These are phyloP conservation scores for Malus fusca DNA, from an alignment of 306 rosid species.

Conservation along the genomic window DNA sequence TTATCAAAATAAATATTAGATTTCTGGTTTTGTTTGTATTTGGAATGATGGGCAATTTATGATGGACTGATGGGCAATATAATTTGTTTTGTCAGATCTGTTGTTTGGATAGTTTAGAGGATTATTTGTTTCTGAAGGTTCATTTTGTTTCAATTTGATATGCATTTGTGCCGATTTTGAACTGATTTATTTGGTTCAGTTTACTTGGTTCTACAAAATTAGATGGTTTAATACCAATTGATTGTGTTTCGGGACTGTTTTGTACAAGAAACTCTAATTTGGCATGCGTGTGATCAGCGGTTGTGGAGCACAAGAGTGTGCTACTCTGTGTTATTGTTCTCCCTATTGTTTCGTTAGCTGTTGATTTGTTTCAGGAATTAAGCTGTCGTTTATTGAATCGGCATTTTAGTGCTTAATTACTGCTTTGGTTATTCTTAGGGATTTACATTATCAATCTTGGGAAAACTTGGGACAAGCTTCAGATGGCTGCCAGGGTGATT, in stretches of 20 bases:
- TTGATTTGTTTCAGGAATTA: background rate
- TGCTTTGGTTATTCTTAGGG: conserved; percentile 27
- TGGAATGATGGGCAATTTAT: too few relatives aligned
- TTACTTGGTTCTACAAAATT: background rate
- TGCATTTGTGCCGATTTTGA: background rate
- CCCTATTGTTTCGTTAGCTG: too few relatives aligned
- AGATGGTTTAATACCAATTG: background rate
- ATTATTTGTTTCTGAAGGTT: background rate
- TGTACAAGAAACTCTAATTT: background rate
- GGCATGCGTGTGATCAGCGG: background rate
- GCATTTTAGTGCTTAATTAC: background rate
- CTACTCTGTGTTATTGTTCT: background rate
- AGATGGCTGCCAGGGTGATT: conserved; percentile 76
- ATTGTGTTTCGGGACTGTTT: background rate
- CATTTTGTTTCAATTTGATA: background rate
- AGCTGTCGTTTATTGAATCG: background rate
- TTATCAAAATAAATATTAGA: background rate
- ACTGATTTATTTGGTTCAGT: background rate
- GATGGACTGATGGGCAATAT: background rate
- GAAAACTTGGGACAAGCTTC: conserved; percentile 75
- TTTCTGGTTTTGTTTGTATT: background rate
- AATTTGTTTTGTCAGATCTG: background rate
- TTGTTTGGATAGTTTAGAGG: background rate
- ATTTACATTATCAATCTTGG: conserved; percentile 81
- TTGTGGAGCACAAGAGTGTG: background rate